Conservation (phyloP, 768 basidiomycete species). For the Tulasnella sp. region DNA sequence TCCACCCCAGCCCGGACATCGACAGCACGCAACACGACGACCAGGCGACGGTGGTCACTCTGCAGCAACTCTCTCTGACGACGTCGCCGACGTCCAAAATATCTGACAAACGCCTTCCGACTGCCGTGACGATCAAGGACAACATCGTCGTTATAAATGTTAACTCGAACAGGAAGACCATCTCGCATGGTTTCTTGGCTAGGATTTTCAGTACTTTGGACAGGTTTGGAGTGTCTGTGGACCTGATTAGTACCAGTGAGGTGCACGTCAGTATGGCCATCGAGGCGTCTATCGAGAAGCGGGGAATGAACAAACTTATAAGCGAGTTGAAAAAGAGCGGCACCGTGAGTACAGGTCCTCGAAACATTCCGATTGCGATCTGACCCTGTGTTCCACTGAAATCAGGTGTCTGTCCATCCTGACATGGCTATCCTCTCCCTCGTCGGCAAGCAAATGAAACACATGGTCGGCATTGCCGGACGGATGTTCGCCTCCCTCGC, state of each 20-base stretch:
- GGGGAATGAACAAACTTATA: constrained; percentile 58
- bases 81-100: constrained; percentile 18
- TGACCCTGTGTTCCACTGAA: background rate
- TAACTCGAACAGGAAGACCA: constrained; percentile 90
- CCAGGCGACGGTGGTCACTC: background rate
- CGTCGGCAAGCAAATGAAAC: constrained; percentile 90
- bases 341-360: constrained; percentile 38
- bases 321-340: constrained; percentile 72
- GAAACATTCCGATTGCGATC: background rate
- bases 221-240: constrained; percentile 86
- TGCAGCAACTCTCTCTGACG: background rate
- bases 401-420: constrained; percentile 65
- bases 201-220: constrained; percentile 88
- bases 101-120: constrained; percentile 54
- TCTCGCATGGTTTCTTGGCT: constrained; percentile 93
- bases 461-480: constrained; percentile 90
- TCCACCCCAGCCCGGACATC: constrained; percentile 47
- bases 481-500: constrained; percentile 93
- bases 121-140: constrained; percentile 97
- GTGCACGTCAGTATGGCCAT: constrained; percentile 99
- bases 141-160: constrained; percentile 87
- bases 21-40: background rate
- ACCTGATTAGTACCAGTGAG: constrained; percentile 93
- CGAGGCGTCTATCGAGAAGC: constrained; percentile 54
- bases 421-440: constrained; percentile 99